Base-by-base conservation (phyloP, 1,139 yeast species). In the Scheffersomyces stambukii region DNA sequence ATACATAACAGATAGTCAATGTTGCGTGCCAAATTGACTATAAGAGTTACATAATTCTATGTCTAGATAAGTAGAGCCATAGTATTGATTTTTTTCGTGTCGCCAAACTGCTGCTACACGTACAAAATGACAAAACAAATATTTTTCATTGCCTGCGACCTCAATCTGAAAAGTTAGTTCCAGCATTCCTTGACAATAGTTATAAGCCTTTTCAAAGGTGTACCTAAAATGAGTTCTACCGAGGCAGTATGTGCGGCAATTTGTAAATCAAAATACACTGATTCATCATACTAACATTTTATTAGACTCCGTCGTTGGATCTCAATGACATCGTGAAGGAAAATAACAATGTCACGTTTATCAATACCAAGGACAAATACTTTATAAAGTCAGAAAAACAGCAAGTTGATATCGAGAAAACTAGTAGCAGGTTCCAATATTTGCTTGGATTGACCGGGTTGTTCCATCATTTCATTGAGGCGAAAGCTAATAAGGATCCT, bases 391-490 rank as follows among this genome's bases (percentile, higher is more conserved):
- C 71, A 8, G 70, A 62, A n/a, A 70, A 70, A 40, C 64, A 63
- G 26, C 52, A 50, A 25, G 65, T 76, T 40, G 67, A 75, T 41
- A 65, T 74, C 8, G 66, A 64, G 21, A 74, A 71, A 27, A 76
- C 83, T 0, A 70, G 75, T 7, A 72, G 74, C 42, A 58, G 89
- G 43, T 81, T 81, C 55, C 73, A 71, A 41, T 77, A 81, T 48
- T 60, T 82, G 24, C 53, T 82, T 23, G 81, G 84, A 0, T 54
- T 82, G 26, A 81, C 91, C 0, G 76, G 72, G 20, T 59, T 82
- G 27, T 82, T 82, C 52, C 71, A 76, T 28, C 84, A 79, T 48
- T 82, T 82, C 48, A 74, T 82, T 38, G 70, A 75, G 33, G 68
- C 76, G 14, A 79, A 79, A 46, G 85, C 86, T 12, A 70, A 68